These are phyloP conservation scores for Suillus tomentosus DNA, from an alignment of 768 basidiomycete genomes.

Conservation along the genomic window DNA sequence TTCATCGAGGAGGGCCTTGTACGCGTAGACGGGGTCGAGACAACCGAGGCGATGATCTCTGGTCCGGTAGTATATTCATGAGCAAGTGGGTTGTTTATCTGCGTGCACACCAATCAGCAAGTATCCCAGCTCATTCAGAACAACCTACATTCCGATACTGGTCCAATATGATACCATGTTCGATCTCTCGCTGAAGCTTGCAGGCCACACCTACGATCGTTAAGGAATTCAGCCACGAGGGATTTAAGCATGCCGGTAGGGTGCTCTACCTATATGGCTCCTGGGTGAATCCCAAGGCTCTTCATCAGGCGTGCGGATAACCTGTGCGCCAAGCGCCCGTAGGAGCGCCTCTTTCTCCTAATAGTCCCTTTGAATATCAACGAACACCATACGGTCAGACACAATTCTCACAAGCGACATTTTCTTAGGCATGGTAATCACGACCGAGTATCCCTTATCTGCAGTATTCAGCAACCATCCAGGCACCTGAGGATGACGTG, in stretches of 20 bases:
- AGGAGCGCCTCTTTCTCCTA: conserved; percentile 93
- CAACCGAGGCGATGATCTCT: conserved; percentile 85
- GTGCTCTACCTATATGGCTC: conserved; percentile 84
- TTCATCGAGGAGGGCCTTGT: conserved; percentile 64
- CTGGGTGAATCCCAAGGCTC: conserved; percentile 89
- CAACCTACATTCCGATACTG: conserved; percentile 78
- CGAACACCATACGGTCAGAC: not conserved
- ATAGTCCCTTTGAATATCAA: not conserved
- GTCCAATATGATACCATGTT: conserved; percentile 86
- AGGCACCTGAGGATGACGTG: conserved; percentile 8
- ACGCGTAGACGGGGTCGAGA: conserved; percentile 61
- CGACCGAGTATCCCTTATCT: conserved; percentile 90
- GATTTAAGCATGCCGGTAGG: conserved; percentile 27
- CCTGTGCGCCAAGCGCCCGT: conserved; percentile 90
- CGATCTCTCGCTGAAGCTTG: conserved; percentile 74
- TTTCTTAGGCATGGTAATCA: conserved; percentile 91
- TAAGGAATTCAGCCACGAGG: conserved; percentile 87
- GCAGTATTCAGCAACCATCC: conserved; percentile 68
- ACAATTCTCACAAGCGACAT: conserved; percentile 72
- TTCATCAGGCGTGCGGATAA: conserved; percentile 90
- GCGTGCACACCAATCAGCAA: conserved; percentile 11
- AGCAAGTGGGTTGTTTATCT: conserved; percentile 86
- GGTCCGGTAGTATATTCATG: conserved; percentile 90
- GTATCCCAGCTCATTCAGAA: not conserved
- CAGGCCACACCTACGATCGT: conserved; percentile 85